Conservation (phyloP, 176 grass and related monocot genomes). For the Dactylis glomerata region DNA sequence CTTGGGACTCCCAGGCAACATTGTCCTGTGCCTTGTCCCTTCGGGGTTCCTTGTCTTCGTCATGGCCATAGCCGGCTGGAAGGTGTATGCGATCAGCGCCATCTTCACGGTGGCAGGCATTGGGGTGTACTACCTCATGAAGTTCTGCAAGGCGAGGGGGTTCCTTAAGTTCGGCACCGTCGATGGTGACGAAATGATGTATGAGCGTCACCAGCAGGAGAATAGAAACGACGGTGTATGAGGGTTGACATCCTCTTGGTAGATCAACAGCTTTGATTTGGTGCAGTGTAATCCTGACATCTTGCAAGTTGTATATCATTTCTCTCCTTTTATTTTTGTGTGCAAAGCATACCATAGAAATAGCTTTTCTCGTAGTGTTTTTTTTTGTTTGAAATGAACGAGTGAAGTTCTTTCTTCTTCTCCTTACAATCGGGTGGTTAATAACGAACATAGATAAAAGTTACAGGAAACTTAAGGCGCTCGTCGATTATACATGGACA, state of each 20-base stretch:
- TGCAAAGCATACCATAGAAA: not conserved
- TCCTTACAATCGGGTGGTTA: not conserved
- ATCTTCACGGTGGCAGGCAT: conserved; percentile 49
- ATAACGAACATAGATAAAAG: not conserved
- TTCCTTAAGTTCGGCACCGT: conserved; percentile 48
- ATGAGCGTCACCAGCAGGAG: conserved; percentile 20
- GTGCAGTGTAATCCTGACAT: not conserved
- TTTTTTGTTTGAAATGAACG: too few relatives aligned
- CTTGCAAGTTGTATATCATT: not conserved
- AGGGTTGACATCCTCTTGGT: not conserved
- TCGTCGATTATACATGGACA: too few relatives aligned
- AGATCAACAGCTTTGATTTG: not conserved
- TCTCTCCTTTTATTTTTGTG: not conserved
- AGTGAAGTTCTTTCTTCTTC: not conserved
- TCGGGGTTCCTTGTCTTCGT: conserved; percentile 79
- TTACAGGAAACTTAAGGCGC: too few relatives aligned
- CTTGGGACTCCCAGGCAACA: conserved; percentile 5
- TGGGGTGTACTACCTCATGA: conserved; percentile 57
- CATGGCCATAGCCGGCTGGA: conserved; percentile 85
- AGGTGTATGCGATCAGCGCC: conserved; percentile 57
- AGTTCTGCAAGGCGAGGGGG: conserved; percentile 44
- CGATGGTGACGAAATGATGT: not conserved
- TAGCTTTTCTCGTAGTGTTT: not conserved
- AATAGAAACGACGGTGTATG: conserved; percentile 14
- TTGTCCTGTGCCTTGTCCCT: conserved; percentile 58